Conservation (phyloP, 108 stramenopile species). For the Nitzschia palea region DNA sequence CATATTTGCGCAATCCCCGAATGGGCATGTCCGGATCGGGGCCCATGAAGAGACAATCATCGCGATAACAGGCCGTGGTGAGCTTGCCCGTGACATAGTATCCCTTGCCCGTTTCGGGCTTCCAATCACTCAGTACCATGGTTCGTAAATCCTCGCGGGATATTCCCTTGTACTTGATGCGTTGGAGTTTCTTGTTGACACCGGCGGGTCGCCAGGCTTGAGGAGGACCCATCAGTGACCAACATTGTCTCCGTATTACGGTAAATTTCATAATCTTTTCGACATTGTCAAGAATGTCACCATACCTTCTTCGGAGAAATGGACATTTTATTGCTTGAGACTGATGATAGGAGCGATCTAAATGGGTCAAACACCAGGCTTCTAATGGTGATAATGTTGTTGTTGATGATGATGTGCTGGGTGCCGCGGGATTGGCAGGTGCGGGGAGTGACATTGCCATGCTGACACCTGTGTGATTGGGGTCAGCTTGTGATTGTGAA, state of each 20-base stretch:
- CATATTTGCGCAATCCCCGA: slow-evolving; percentile 61
- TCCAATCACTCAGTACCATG: slow-evolving; percentile 25
- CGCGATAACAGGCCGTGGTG: slow-evolving; percentile 49
- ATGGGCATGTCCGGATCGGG: slow-evolving; percentile 81
- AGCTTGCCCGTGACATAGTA: slow-evolving; percentile 70
- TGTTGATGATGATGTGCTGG: too few relatives aligned
- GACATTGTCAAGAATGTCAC: slow-evolving; percentile 52
- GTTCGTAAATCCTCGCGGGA: slow-evolving; percentile 18
- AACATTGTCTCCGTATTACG: slow-evolving; percentile 12
- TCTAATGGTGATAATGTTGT: slow-evolving; percentile 11
- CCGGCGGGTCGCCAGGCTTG: slow-evolving; percentile 11
- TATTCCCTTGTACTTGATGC: slow-evolving; percentile 33
- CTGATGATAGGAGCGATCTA: slow-evolving; percentile 41
- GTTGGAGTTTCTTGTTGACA: slow-evolving; percentile 1
- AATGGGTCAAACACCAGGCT: slow-evolving; percentile 6
- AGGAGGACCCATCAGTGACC: slow-evolving; percentile 9
- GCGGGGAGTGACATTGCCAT: not conserved
- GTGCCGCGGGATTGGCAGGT: not conserved
- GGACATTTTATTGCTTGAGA: slow-evolving; percentile 59
- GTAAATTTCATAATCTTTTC: slow-evolving; percentile 35
- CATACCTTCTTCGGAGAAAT: slow-evolving; percentile 60
- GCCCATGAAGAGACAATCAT: slow-evolving; percentile 59
- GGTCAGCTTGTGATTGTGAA: not conserved
- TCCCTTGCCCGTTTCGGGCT: slow-evolving; percentile 33
- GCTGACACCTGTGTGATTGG: not conserved